phyloP scores from a whole-genome alignment of 2,329 filamentous ascomycete genomes.

The Penicillium sp. region DNA sequence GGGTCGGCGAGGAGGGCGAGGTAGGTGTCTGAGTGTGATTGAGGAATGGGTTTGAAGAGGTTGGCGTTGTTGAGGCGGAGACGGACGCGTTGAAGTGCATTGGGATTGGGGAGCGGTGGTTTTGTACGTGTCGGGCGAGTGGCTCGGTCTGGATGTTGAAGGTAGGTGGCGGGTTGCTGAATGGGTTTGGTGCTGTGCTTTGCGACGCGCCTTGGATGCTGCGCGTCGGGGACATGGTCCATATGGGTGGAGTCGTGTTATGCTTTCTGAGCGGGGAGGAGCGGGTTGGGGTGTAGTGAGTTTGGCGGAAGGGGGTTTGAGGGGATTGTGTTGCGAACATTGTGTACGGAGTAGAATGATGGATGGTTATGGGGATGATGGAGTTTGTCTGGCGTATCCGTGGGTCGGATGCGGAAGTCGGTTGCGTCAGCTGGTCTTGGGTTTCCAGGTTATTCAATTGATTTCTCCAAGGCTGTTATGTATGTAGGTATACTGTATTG shows the following conservation, averaged over 20 bases:
- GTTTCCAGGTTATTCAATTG: not conserved
- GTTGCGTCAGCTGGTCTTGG: slow-evolving; percentile 7
- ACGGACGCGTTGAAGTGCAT: not conserved
- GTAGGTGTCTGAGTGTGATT: not conserved
- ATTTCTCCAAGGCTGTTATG: not conserved
- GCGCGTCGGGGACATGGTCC: slow-evolving; percentile 21
- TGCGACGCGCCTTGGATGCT: not conserved
- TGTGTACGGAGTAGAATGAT: not conserved
- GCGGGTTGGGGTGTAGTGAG: slow-evolving; percentile 22
- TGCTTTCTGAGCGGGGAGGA: slow-evolving; percentile 27
- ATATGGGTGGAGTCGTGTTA: slow-evolving; percentile 17
- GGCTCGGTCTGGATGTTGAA: slow-evolving; percentile 6
- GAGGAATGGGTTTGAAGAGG: slow-evolving; percentile 13
- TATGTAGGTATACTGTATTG: not conserved
- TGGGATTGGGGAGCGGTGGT: slow-evolving; percentile 1
- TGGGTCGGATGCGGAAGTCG: slow-evolving; percentile 21
- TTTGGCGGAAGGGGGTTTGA: slow-evolving; percentile 23
- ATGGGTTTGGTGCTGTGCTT: not conserved
- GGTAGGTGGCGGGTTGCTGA: not conserved
- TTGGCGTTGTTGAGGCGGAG: slow-evolving; percentile 8
- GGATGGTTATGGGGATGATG: not conserved
- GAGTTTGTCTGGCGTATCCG: slow-evolving; percentile 13
- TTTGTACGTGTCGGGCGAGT: not conserved
- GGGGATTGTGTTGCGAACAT: slow-evolving; percentile 32
- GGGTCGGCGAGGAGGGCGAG: slow-evolving; percentile 11